phyloP scores from a whole-genome alignment of 139 green algal species.

The Chlamydomonas applanata region DNA sequence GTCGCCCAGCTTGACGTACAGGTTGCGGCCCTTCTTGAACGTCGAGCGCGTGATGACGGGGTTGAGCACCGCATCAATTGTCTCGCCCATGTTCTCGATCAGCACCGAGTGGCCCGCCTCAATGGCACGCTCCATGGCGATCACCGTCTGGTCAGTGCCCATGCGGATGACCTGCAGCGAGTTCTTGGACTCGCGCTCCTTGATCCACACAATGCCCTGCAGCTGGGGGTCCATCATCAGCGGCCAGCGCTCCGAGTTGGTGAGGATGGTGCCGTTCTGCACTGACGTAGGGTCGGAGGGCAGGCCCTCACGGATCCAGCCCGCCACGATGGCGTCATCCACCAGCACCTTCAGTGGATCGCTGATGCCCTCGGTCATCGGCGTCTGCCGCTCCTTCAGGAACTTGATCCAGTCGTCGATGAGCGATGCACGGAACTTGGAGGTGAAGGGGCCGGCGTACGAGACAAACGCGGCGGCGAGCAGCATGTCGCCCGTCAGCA shows the following conservation, averaged over 20 bases:
- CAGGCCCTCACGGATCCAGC: slow-evolving; percentile 73
- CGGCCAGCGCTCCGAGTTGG: slow-evolving; percentile 78
- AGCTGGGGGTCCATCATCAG: slow-evolving; percentile 88
- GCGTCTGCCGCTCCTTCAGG: slow-evolving; percentile 59
- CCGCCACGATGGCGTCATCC: slow-evolving; percentile 73
- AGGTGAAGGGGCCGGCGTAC: slow-evolving; percentile 78
- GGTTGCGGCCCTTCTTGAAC: slow-evolving; percentile 84
- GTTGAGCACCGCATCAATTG: slow-evolving; percentile 81
- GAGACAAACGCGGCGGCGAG: slow-evolving; percentile 69
- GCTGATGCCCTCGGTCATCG: slow-evolving; percentile 77
- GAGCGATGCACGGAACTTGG: slow-evolving; percentile 64
- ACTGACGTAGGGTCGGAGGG: slow-evolving; percentile 74
- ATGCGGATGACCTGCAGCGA: slow-evolving; percentile 78
- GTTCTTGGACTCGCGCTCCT: slow-evolving; percentile 81
- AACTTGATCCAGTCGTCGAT: slow-evolving; percentile 75
- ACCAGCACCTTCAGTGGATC: slow-evolving; percentile 74
- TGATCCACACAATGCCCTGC: slow-evolving; percentile 88
- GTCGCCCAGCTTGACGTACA: slow-evolving; percentile 35
- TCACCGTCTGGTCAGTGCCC: slow-evolving; percentile 68
- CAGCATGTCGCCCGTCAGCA: slow-evolving; percentile 76
- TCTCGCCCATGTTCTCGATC: slow-evolving; percentile 87
- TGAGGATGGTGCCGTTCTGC: slow-evolving; percentile 80
- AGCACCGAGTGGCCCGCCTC: slow-evolving; percentile 76
- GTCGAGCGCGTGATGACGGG: slow-evolving; percentile 82
- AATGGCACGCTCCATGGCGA: slow-evolving; percentile 77